A percentile compares a stretch with the other conserved stretches of the same genome.
Conservation (phyloP, 176 grass and related monocot genomes). For the Carex littledalei region DNA sequence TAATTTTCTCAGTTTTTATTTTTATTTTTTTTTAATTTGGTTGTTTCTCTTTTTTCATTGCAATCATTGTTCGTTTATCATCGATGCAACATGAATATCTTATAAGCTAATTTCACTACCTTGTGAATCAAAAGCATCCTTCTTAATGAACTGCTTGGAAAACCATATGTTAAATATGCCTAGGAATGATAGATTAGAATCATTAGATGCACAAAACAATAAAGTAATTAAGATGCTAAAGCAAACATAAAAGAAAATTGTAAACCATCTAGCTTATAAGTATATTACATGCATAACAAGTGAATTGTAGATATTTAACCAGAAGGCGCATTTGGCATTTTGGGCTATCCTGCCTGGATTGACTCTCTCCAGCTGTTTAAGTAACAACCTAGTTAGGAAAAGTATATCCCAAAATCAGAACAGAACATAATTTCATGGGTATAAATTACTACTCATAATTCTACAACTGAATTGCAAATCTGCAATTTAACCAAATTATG, state of each 20-base stretch:
- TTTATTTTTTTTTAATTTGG: neutral
- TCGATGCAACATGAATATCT: neutral
- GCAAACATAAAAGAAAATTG: neutral
- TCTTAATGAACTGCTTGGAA: conserved; percentile 72
- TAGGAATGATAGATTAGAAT: conserved; percentile 24
- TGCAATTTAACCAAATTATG: neutral
- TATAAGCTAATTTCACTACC: conserved; percentile 27
- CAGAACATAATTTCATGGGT: neutral
- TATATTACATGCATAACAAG: conserved; percentile 91
- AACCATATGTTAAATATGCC: conserved; percentile 77
- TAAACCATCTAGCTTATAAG: neutral
- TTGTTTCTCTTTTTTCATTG: neutral
- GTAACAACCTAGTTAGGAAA: conserved; percentile 53
- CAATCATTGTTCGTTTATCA: neutral
- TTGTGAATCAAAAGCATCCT: conserved; percentile 84
- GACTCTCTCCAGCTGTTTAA: conserved; percentile 90
- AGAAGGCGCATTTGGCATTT: conserved; percentile 68
- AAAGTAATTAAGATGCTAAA: neutral
- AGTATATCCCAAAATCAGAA: neutral
- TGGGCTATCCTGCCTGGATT: conserved; percentile 52
- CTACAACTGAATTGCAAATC: neutral
- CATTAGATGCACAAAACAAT: neutral
- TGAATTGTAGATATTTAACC: conserved; percentile 97
- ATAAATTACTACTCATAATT: neutral
- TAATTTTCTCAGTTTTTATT: neutral